phyloP scores from a whole-genome alignment of 768 basidiomycete species.

The Harrya chromipes region DNA sequence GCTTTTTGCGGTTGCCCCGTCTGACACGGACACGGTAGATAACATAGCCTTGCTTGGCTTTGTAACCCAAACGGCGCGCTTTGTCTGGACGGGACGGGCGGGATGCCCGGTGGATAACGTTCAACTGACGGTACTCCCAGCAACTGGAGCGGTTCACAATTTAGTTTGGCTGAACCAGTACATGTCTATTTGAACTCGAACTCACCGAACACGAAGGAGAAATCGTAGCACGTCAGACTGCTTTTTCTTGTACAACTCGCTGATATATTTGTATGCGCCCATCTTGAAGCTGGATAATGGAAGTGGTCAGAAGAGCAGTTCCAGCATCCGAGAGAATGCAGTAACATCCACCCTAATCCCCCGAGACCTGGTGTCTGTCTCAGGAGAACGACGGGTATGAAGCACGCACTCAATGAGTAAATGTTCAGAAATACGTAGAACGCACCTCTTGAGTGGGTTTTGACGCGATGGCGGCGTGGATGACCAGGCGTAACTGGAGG shows the following conservation, averaged over 20 bases:
- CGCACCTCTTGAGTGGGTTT: conserved; percentile 28
- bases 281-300: conserved; percentile 50
- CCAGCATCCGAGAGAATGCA: conserved; percentile 13
- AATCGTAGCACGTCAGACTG: conserved; percentile 97
- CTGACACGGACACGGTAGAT: conserved; percentile 97
- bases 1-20: conserved; percentile 99
- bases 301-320: conserved; percentile 14
- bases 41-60: conserved; percentile 99
- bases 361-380: conserved; percentile 3
- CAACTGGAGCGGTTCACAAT: conserved; percentile 48
- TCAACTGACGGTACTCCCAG: conserved; percentile 99
- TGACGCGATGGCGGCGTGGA: conserved; percentile 15
- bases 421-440: conserved; percentile 10
- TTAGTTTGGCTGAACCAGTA: neutral
- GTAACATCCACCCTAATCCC: conserved; percentile 24
- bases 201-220: conserved; percentile 92
- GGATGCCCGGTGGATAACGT: conserved; percentile 97
- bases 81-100: conserved; percentile 99
- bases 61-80: conserved; percentile 97
- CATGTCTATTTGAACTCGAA: conserved; percentile 28
- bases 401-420: neutral
- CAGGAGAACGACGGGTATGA: conserved; percentile 2
- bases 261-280: conserved; percentile 96
- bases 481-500: conserved; percentile 1
- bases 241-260: conserved; percentile 98